Percentiles rank a stretch among this genome's conserved stretches.
Evolutionary conservation across 2,329 filamentous ascomycete species (phyloP).

Genomic region (Trichocomaceae sp.): DNA sequence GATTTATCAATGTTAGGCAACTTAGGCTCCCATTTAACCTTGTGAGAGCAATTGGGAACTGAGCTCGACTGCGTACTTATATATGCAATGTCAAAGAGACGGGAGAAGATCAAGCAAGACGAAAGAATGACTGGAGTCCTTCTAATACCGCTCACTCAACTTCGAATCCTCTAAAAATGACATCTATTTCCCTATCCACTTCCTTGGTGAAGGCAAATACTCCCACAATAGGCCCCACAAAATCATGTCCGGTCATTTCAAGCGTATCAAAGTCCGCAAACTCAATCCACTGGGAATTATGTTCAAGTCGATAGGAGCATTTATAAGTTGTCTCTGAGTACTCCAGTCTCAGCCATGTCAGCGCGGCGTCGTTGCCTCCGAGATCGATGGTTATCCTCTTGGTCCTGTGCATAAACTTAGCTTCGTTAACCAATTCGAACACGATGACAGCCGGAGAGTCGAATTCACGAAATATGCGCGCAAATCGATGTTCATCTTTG

Average conservation of each 20-base stretch:
- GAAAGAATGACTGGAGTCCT: no score
- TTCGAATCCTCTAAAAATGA: not conserved
- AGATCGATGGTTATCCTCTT: conserved; percentile 7
- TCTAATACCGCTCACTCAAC: not conserved
- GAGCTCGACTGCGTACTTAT: no score
- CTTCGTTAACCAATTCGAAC: conserved; percentile 17
- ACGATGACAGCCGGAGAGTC: conserved; percentile 3
- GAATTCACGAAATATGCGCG: conserved; percentile 19
- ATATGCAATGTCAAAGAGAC: no score
- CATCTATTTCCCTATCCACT: not conserved
- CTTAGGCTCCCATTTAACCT: no score
- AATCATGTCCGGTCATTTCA: conserved; percentile 28
- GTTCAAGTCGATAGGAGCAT: conserved; percentile 2
- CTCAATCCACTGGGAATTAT: conserved; percentile 9
- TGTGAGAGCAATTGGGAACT: no score
- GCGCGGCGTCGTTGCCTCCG: not conserved
- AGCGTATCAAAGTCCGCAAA: conserved; percentile 20
- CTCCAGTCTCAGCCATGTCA: not conserved
- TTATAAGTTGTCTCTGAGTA: not conserved
- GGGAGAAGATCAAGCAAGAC: no score
- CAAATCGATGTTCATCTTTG: conserved; percentile 22
- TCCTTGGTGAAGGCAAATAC: conserved; percentile 18
- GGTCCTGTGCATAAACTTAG: conserved; percentile 14
- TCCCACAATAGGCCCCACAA: conserved; percentile 30
- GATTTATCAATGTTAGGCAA: no score